These are phyloP conservation scores for Penicillium daleae DNA, from an alignment of 495 filamentous ascomycete species.

Conservation along the genomic window DNA sequence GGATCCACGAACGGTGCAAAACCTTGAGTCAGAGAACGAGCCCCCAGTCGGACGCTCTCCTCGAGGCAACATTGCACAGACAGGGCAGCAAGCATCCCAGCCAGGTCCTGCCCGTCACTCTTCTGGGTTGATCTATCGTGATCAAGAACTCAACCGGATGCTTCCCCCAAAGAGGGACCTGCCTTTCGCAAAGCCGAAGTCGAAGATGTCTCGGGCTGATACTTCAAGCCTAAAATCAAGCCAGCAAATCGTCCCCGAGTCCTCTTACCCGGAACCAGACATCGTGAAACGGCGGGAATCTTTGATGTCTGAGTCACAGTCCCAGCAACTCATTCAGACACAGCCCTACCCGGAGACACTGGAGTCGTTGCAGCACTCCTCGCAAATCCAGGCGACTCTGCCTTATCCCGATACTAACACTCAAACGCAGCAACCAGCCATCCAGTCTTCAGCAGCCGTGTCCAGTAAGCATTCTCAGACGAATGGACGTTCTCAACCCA, in stretches of 20 bases:
- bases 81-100: background rate
- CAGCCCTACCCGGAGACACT: slow-evolving; percentile 13
- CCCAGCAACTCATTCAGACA: slow-evolving; percentile 13
- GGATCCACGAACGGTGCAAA: background rate
- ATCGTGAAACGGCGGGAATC: slow-evolving; percentile 5
- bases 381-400: slow-evolving; percentile 9
- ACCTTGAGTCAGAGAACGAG: background rate
- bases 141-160: slow-evolving; percentile 39
- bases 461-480: background rate
- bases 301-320: slow-evolving; percentile 12
- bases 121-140: slow-evolving; percentile 27
- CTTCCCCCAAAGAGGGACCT: slow-evolving; percentile 52
- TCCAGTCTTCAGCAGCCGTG: background rate
- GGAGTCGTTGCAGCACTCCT: background rate
- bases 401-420: background rate
- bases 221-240: background rate
- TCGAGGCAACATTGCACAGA: background rate
- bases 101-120: slow-evolving; percentile 21
- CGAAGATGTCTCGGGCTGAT: slow-evolving; percentile 23
- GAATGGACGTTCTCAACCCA: too few relatives aligned
- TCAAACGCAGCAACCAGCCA: background rate
- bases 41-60: background rate
- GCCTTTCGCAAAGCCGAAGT: slow-evolving; percentile 40
- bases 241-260: slow-evolving; percentile 9
- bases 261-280: slow-evolving; percentile 1